Percentiles rank a stretch among this genome's conserved stretches.
Conservation (phyloP, 176 grass and related monocot species). For the Oryza meyeriana region DNA sequence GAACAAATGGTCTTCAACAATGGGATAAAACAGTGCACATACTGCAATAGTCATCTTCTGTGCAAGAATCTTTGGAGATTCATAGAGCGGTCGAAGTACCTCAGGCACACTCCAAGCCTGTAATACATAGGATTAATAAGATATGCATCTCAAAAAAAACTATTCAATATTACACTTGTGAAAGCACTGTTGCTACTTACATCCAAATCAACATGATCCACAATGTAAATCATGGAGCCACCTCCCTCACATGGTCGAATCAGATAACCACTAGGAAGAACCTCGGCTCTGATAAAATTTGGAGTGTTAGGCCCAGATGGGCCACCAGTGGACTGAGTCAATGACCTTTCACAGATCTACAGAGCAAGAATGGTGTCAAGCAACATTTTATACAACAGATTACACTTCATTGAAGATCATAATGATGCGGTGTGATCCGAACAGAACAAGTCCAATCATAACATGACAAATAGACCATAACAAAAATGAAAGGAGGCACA, state of each 20-base stretch:
- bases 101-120: slow-evolving; percentile 95
- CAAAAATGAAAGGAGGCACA: not conserved
- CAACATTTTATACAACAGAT: not conserved
- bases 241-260: slow-evolving; percentile 97
- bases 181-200: slow-evolving; percentile 48
- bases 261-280: slow-evolving; percentile 92
- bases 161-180: not conserved
- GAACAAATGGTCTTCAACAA: not conserved
- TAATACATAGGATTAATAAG: not conserved
- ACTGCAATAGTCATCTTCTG: slow-evolving; percentile 94
- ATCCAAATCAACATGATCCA: slow-evolving; percentile 97
- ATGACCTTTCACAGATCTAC: slow-evolving; percentile 95
- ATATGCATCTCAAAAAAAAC: not conserved
- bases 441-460: not conserved
- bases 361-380: slow-evolving; percentile 10
- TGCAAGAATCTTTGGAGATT: slow-evolving; percentile 88
- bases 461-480: not conserved
- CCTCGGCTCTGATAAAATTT: slow-evolving; percentile 85
- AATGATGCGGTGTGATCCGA: slow-evolving; percentile 5
- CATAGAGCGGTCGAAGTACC: slow-evolving; percentile 83
- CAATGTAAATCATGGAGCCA: slow-evolving; percentile 98
- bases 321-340: slow-evolving; percentile 87
- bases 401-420: not conserved
- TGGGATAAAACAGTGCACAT: slow-evolving; percentile 17
- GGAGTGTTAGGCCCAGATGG: slow-evolving; percentile 70